These are phyloP conservation scores for Fusarium musae DNA, from an alignment of 2,329 filamentous ascomycete genomes.

Conservation along the genomic window DNA sequence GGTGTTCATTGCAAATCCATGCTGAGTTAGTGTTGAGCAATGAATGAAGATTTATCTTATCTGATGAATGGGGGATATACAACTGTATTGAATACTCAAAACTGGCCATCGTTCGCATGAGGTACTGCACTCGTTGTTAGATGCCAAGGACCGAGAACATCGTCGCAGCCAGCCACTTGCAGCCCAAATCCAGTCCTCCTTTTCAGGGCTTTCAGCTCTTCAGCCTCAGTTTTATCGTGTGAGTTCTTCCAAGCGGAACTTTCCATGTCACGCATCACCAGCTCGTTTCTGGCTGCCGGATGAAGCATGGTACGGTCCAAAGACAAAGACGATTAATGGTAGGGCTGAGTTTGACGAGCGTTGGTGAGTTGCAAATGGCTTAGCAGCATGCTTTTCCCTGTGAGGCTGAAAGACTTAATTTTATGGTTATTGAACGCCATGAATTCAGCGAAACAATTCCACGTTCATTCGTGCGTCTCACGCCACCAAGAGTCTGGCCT, in stretches of 20 bases:
- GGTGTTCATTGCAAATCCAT: neutral
- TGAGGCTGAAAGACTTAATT: neutral
- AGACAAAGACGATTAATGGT: neutral
- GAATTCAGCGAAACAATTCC: neutral
- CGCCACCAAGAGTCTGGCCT: neutral
- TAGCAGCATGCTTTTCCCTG: neutral
- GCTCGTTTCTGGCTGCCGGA: neutral
- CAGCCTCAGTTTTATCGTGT: neutral
- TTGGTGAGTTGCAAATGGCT: neutral
- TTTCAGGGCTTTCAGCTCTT: neutral
- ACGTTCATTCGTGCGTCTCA: neutral
- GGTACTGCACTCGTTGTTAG: too few relatives aligned
- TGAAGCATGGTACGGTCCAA: neutral
- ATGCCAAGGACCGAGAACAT: neutral
- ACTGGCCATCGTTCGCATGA: neutral
- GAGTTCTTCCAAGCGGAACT: neutral
- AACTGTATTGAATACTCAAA: neutral
- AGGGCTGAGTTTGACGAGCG: neutral
- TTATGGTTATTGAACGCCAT: constrained; percentile 18
- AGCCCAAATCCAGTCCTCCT: neutral
- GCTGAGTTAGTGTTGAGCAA: accelerated
- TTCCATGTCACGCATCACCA: neutral
- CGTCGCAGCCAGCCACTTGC: neutral
- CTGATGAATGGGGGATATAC: accelerated
- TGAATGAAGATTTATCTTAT: accelerated